Conservation (phyloP, 345 rosid species). For the Triadica sebifera region DNA sequence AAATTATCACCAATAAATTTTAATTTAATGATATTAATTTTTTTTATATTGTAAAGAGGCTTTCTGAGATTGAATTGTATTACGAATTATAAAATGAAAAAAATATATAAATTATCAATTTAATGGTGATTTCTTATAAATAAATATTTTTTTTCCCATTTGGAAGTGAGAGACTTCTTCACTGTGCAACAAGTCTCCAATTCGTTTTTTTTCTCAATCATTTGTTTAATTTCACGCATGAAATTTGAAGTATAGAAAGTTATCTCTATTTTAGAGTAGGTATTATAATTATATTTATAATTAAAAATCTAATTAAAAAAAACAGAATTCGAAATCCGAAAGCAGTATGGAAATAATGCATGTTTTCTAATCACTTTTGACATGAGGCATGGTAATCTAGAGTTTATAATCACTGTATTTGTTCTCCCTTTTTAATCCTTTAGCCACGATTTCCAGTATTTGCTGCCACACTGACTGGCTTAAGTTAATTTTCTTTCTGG, state of each 20-base stretch:
- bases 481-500: too few species aligned
- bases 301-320: not conserved
- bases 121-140: too few species aligned
- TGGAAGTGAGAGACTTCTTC: not conserved
- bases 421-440: constrained; percentile 4
- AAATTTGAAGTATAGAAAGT: too few species aligned
- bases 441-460: not conserved
- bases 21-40: too few species aligned
- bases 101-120: too few species aligned
- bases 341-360: constrained; percentile 20
- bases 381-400: constrained; percentile 30
- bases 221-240: not conserved
- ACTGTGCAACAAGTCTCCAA: not conserved
- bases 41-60: too few species aligned
- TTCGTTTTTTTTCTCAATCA: not conserved
- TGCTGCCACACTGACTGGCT: not conserved
- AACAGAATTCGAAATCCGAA: constrained; percentile 9
- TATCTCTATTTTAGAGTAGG: too few species aligned
- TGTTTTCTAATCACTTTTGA: constrained; percentile 34
- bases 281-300: not conserved
- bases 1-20: too few species aligned
- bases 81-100: too few species aligned
- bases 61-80: too few species aligned
- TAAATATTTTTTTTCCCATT: not conserved
- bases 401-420: constrained; percentile 23